Base-by-base conservation (phyloP, 495 filamentous ascomycete species). In the Platismatia glauca region DNA sequence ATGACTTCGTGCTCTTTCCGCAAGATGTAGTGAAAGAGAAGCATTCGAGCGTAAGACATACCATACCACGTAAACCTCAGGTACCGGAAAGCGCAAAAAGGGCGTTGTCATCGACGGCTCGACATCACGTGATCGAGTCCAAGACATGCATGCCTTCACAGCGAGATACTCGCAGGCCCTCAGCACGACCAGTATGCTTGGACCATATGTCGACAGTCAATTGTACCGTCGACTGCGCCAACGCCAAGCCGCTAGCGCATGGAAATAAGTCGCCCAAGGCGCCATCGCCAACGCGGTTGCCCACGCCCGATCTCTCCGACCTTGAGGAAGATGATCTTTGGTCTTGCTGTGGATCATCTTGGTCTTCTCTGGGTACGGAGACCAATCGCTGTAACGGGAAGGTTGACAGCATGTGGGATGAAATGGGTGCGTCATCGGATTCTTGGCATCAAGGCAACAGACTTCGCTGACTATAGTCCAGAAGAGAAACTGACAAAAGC, bases 251-350 rank as follows among this genome's bases (percentile, higher is more conserved):
- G 12, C 41, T 37, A 33, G 57, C 38, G 37, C 13, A 31, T 7
- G 2, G 13, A 11, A 60, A 43, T 31, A 57, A 24, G 15, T 63
- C 55, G 38, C 63, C 60, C 3, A 31, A 52, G 48, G 63, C 63
- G 35, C 60, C 63, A 41, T 55, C 48, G 35, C 65, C 66, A 37
- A 58, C 64, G 37, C 57, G 59, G 27, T 60, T 70, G 38, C 57
- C 61, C 22, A 68, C 68, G 48, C 68, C 68, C 29, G 66, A 70
- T 38, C 37, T 70, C 3, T 68, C 68, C 20, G 66, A 70, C 27
- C 35, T 64, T 52, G 68, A 67, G 7, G 65, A 64, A 41, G 68
- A 66, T 44, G 63, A 61, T 7, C 59, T 70, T 33, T 70, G 68
- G 66, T 58, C 52, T 39, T 70, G 68, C 64, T 66, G 63, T 35